Conservation (phyloP, 2,329 filamentous ascomycete species). For the Neonectria hederae region DNA sequence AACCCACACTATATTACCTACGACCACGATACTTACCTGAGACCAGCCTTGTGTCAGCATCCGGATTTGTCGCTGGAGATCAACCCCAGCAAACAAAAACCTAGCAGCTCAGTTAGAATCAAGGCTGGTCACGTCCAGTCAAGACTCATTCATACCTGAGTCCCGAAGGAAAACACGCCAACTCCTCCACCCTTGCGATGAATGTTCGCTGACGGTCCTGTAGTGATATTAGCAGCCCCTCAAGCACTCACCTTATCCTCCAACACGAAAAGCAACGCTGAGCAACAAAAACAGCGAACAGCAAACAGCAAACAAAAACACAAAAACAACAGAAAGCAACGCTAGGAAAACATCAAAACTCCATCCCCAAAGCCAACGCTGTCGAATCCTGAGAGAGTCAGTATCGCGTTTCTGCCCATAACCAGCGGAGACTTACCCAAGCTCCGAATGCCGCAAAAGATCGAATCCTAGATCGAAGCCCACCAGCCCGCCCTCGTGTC, state of each 20-base stretch:
- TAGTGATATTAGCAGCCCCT: neutral
- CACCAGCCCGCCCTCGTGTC: neutral
- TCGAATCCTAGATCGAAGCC: neutral
- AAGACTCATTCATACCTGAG: neutral
- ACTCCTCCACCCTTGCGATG: neutral
- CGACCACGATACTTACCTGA: neutral
- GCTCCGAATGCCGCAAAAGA: neutral
- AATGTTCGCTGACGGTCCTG: neutral
- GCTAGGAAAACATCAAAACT: neutral
- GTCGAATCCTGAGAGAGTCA: neutral
- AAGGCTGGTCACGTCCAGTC: neutral
- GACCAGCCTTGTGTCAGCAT: neutral
- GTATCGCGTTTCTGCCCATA: neutral
- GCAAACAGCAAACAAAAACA: neutral
- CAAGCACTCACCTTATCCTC: neutral
- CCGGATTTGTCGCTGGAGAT: neutral
- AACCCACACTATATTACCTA: neutral
- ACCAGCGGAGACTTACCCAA: neutral
- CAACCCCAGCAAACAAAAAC: neutral
- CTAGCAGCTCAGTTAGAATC: neutral
- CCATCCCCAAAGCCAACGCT: neutral
- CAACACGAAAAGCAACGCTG: neutral
- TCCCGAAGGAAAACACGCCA: neutral
- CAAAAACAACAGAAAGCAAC: neutral
- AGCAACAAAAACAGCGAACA: neutral